Evolutionary conservation across 768 basidiomycete species (phyloP), one percentile per base, ranked within the genome.

Genomic region (Wakefieldia striispora): DNA sequence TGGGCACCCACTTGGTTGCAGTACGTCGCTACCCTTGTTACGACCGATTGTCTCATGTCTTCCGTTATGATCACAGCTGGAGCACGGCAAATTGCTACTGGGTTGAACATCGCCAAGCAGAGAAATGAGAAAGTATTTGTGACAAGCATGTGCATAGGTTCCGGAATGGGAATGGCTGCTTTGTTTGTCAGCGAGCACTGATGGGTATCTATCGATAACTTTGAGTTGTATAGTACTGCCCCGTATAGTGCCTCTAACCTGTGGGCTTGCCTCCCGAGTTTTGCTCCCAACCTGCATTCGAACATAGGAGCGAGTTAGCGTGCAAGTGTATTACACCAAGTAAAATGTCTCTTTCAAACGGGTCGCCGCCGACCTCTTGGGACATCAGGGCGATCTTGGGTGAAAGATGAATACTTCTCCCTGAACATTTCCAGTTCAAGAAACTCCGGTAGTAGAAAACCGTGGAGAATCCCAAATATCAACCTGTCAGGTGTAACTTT

Each of bases 111-210:
- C 42, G 86, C 88, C 11, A 92, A 84, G 75, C 81, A 90, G 67
- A 85, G 82, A 40, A 79, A 78, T 14, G 76, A 76, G 20, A 86
- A 85, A 64, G 72, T 95, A 54, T 93, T 95, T 56, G 84, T 88
- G 27, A 94, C 91, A 2, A 86, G 82, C 57, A 95, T 95, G 93
- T 95, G 92, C 64, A 85, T 93, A 61, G 91, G 91, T 7, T 82
- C 80, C 13, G 90, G 91, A 20, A 92, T 93, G 88, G 89, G 91
- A 33, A 91, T 93, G 88, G 90, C 90, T 27, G 88, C 82, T 39
- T 75, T 93, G 2, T 87, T 93, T 61, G 88, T 91, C 47, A 89
- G 75, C 67, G 91, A 94, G 77, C 84, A 91, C 58, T 91, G 60
- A 71, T 20, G 16, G 14, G 40, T 31, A 17, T 10, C 26, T 6